Evolutionary conservation across 352 stramenopile genomes (phyloP), one percentile per base, ranked within the genome.

Genomic region (Phytophthora meadii): DNA sequence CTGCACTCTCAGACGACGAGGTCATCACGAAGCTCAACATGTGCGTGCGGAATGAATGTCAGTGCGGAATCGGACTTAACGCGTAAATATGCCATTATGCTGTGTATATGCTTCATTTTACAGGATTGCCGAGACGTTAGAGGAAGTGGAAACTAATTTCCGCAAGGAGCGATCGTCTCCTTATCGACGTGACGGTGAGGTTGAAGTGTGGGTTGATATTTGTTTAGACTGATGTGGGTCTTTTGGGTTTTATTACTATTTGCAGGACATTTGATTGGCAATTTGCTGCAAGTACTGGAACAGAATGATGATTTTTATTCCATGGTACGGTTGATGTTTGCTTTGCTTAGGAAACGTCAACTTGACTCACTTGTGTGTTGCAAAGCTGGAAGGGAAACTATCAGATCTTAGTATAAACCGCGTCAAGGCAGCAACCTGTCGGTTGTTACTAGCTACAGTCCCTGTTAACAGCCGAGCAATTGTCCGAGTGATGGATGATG

Each of bases 301-400:
- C 77, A 93, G 44, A 85, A 89, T 37, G 83, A 92, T 41, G 85
- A 94, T 9, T 95, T 95, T 40, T 95, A 95, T 57, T 60, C 81
- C 1, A 86, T 89, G 80, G 85, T 93, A 64, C 24, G 19, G 9
- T 68, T 61, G 12, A 65, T 58, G 55, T 4, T 48, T 54, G 32
- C 40, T 15, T 53, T 55, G 58, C 22, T 6, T 32, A 10, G 42
- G 14, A 49, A 55, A 71, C 59, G 69, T 69, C 39, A 63, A 66
- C 47, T 41, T 76, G 46, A 53, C 25, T 55, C 7, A 40, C n/a
- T 42, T 9, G 36, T 47, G 7, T 59, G 24, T 39, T 54, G 8
- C 52, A 22, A 49, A 92, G 85, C 62, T 95, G 27, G 84, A 95
- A 54, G 60, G 64, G 0, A 95, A 89, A 52, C 59, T 95, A 3